Evolutionary conservation across 2,329 filamentous ascomycete genomes (phyloP).

Genomic region (Beauveria medogensis): DNA sequence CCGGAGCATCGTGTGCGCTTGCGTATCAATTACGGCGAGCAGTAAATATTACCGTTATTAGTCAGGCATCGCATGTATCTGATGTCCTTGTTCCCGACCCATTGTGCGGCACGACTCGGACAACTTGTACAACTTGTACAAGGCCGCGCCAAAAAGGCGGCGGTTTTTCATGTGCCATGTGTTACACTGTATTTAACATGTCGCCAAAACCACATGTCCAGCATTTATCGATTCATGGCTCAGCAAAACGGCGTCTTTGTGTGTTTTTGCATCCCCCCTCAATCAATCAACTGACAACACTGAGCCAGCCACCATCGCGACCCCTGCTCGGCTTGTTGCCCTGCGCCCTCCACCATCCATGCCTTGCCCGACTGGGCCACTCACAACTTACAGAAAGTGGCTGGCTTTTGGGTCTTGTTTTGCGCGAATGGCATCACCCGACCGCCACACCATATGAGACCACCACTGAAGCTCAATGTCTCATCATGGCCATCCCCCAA

Average conservation of each 20-base stretch:
- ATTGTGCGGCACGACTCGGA: not conserved
- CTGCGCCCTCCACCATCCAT: not conserved
- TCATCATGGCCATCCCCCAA: not conserved
- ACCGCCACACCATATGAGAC: not conserved
- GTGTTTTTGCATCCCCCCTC: no score
- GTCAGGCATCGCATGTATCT: not conserved
- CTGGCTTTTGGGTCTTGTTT: not conserved
- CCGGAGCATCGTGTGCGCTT: not conserved
- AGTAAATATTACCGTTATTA: not conserved
- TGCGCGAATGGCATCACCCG: not conserved
- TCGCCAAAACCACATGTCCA: no score
- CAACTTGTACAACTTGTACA: not conserved
- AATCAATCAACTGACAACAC: no score
- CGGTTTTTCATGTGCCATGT: no score
- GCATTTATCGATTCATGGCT: no score
- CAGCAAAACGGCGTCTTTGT: no score
- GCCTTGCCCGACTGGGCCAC: not conserved
- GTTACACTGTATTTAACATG: no score
- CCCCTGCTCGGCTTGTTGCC: not conserved
- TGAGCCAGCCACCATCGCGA: conserved; percentile 4
- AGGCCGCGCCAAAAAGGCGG: not conserved
- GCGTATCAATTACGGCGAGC: not conserved
- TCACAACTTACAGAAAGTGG: not conserved
- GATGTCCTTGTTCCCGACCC: not conserved
- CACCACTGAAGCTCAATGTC: not conserved